phyloP scores from a whole-genome alignment of 805 yeast species.

The Hanseniaspora taiwanica region DNA sequence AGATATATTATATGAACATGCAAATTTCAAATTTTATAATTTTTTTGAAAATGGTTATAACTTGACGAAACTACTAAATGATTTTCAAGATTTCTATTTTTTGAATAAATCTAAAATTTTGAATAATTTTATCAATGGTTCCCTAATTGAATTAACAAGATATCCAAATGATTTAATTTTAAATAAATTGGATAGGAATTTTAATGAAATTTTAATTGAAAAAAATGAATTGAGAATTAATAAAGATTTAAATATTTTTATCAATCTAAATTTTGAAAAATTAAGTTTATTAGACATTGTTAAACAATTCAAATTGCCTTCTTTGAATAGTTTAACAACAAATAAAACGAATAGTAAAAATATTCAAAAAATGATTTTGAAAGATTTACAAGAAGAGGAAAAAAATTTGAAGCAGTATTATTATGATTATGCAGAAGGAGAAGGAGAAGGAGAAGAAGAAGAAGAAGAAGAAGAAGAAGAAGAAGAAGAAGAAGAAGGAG shows the following conservation, averaged over 20 bases:
- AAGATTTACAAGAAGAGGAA: not conserved
- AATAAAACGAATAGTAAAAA: conserved; percentile 17
- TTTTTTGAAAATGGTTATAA: conserved; percentile 50
- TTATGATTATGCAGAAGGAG: not conserved
- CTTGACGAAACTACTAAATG: conserved; percentile 32
- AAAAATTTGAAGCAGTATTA: not conserved
- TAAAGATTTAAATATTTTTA: not conserved
- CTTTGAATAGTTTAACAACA: conserved; percentile 16
- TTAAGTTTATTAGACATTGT: conserved; percentile 4
- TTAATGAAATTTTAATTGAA: not conserved
- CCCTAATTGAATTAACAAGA: conserved; percentile 40
- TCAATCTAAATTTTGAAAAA: conserved; percentile 2
- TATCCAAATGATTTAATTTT: conserved; percentile 19
- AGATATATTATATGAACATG: not conserved
- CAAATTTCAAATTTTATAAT: conserved; percentile 22
- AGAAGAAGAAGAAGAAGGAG: conserved; percentile 10
- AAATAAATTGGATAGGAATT: conserved; percentile 22
- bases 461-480: not conserved
- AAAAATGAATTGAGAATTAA: not conserved
- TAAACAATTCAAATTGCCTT: conserved; percentile 1
- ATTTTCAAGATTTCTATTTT: conserved; percentile 46
- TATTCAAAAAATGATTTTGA: not conserved
- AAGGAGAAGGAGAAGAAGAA: conserved; percentile 10
- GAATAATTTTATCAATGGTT: conserved; percentile 37
- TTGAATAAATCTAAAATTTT: conserved; percentile 35